These are phyloP conservation scores for Pelargonium exstipulatum DNA, from an alignment of 441 rosid species.

Conservation along the genomic window DNA sequence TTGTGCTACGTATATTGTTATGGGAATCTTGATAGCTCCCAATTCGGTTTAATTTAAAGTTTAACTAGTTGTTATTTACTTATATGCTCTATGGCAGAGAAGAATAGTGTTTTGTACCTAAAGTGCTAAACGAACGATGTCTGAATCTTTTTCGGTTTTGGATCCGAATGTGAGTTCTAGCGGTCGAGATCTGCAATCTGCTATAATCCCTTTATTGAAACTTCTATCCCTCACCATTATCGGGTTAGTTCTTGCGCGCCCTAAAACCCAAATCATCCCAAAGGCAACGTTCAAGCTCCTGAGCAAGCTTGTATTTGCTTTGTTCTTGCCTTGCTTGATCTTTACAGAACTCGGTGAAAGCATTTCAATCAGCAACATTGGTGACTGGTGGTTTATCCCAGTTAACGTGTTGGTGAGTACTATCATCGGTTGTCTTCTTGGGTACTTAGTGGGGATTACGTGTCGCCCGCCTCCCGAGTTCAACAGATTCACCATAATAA, in stretches of 20 bases:
- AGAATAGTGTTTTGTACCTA: slow-evolving; percentile 8
- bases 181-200: slow-evolving; percentile 42
- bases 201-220: slow-evolving; percentile 65
- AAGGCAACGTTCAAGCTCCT: slow-evolving; percentile 69
- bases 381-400: slow-evolving; percentile 86
- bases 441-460: slow-evolving; percentile 53
- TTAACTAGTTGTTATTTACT: not conserved
- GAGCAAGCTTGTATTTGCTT: slow-evolving; percentile 83
- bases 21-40: not conserved
- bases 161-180: slow-evolving; percentile 29
- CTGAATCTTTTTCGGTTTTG: slow-evolving; percentile 22
- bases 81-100: slow-evolving; percentile 24
- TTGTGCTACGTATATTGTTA: not conserved
- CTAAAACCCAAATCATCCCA: slow-evolving; percentile 49
- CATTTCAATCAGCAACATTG: slow-evolving; percentile 47
- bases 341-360: slow-evolving; percentile 83
- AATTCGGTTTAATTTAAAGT: too few relatives aligned
- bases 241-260: slow-evolving; percentile 77
- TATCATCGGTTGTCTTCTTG: slow-evolving; percentile 52
- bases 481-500: slow-evolving; percentile 66
- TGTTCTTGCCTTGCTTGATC: slow-evolving; percentile 84
- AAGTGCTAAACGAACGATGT: slow-evolving; percentile 31
- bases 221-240: slow-evolving; percentile 58
- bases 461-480: slow-evolving; percentile 77
- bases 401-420: slow-evolving; percentile 72